Conservation (phyloP, 495 filamentous ascomycete species). For the Bryoglossum gracile region DNA sequence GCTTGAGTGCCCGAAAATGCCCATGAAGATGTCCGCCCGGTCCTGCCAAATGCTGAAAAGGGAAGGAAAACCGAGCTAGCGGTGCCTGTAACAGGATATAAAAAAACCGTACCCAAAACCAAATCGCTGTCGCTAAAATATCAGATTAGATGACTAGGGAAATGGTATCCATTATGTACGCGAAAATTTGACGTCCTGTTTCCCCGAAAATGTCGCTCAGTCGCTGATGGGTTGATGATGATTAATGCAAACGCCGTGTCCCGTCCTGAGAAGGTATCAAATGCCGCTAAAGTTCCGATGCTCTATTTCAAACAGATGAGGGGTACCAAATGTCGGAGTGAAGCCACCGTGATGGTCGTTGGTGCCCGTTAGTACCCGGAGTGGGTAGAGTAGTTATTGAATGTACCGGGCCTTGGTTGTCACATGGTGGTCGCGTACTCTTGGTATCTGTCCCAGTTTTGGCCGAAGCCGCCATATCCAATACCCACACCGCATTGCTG, state of each 20-base stretch:
- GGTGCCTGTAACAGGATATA: slow-evolving; percentile 8
- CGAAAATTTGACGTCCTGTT: slow-evolving; percentile 20
- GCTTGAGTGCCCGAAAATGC: slow-evolving; percentile 21
- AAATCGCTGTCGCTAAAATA: slow-evolving; percentile 25
- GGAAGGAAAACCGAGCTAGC: slow-evolving; percentile 26
- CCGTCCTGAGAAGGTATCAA: slow-evolving; percentile 19
- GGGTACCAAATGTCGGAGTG: slow-evolving; percentile 3
- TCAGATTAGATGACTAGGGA: slow-evolving; percentile 19
- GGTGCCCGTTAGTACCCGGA: slow-evolving; percentile 23
- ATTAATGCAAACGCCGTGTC: slow-evolving; percentile 24
- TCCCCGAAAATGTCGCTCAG: slow-evolving; percentile 24
- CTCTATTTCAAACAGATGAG: slow-evolving; percentile 11
- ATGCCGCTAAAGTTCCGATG: slow-evolving; percentile 26
- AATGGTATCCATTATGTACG: slow-evolving; percentile 29
- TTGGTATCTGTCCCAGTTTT: slow-evolving; percentile 55
- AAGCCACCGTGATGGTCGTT: slow-evolving; percentile 16
- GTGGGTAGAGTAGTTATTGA: slow-evolving; percentile 22
- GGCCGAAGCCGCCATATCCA: slow-evolving; percentile 65
- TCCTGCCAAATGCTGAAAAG: slow-evolving; percentile 23
- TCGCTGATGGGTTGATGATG: slow-evolving; percentile 25
- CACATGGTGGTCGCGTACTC: slow-evolving; percentile 58
- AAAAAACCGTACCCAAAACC: slow-evolving; percentile 14
- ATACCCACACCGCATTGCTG: slow-evolving; percentile 72
- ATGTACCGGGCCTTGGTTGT: slow-evolving; percentile 41
- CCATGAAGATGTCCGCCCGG: slow-evolving; percentile 21